A percentile compares a stretch with the other conserved stretches of the same genome.
Evolutionary conservation across 768 basidiomycete species (phyloP).

Genomic region (Lentinula edodes): DNA sequence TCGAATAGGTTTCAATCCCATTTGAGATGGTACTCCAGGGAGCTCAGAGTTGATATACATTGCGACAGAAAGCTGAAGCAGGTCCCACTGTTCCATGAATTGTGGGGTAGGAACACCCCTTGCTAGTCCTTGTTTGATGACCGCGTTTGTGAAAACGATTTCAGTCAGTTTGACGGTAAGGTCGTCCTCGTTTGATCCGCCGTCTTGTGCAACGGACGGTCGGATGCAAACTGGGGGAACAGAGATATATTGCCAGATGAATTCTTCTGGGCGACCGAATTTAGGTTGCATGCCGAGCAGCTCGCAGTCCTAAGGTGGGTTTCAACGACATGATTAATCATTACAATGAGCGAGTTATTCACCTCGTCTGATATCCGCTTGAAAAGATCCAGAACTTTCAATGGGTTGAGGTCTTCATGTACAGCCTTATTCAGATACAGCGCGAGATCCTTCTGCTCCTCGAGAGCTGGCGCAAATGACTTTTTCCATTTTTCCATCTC

Average conservation of each 20-base stretch:
- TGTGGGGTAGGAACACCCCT: constrained; percentile 86
- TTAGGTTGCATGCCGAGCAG: constrained; percentile 85
- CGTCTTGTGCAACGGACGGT: constrained; percentile 95
- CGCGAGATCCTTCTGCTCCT: constrained; percentile 81
- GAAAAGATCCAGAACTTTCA: constrained; percentile 92
- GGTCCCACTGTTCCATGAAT: constrained; percentile 99
- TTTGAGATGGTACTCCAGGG: constrained; percentile 84
- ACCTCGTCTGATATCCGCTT: constrained; percentile 90
- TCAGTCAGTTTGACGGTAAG: constrained; percentile 96
- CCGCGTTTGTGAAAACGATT: constrained; percentile 90
- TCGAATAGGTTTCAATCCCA: constrained; percentile 90
- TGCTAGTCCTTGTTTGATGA: constrained; percentile 84
- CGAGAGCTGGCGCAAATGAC: constrained; percentile 76
- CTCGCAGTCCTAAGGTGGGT: constrained; percentile 74
- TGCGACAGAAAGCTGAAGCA: constrained; percentile 88
- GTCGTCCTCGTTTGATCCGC: constrained; percentile 98
- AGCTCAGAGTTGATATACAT: constrained; percentile 98
- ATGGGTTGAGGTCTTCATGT: constrained; percentile 89
- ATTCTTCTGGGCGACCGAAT: constrained; percentile 91
- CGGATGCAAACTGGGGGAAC: constrained; percentile 98
- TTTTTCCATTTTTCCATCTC: constrained; percentile 86
- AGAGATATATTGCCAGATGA: constrained; percentile 98
- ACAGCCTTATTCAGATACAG: constrained; percentile 83
- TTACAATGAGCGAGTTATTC: constrained; percentile 6
- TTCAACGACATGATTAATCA: background rate